Percentiles rank a stretch among this genome's conserved stretches.
Conservation (phyloP, 495 filamentous ascomycete species). For the Evansstolkia leycettana region DNA sequence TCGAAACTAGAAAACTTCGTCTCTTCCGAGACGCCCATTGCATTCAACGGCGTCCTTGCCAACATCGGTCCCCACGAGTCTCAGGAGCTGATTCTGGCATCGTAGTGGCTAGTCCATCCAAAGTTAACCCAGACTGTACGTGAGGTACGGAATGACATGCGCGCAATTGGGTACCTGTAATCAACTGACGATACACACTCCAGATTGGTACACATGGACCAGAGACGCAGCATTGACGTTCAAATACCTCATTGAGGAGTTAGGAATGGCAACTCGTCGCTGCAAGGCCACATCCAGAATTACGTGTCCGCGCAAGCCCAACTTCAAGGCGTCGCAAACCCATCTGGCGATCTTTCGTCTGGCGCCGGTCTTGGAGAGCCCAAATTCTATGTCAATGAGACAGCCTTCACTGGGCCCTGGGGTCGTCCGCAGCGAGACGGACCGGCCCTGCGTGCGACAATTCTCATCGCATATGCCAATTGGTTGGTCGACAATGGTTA, state of each 20-base stretch:
- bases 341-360: conserved; percentile 39
- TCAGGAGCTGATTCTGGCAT: conserved; percentile 34
- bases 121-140: conserved; percentile 46
- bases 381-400: conserved; percentile 36
- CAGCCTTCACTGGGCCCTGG: conserved; percentile 51
- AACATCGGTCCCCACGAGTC: background rate
- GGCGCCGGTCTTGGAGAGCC: conserved; percentile 34
- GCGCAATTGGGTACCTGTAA: conserved; percentile 22
- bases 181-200: background rate
- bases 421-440: conserved; percentile 64
- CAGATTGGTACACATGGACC: conserved; percentile 53
- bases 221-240: conserved; percentile 54
- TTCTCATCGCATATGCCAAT: conserved; percentile 33
- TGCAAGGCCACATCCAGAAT: conserved; percentile 40
- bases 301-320: conserved; percentile 47
- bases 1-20: background rate
- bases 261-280: conserved; percentile 40
- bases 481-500: conserved; percentile 26
- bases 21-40: background rate
- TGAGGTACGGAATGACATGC: conserved; percentile 23
- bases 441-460: conserved; percentile 54
- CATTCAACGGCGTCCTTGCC: background rate
- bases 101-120: conserved; percentile 54
- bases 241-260: conserved; percentile 47
- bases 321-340: conserved; percentile 48